Base-by-base conservation (phyloP, 345 rosid species). In the Dipteronia dyeriana region DNA sequence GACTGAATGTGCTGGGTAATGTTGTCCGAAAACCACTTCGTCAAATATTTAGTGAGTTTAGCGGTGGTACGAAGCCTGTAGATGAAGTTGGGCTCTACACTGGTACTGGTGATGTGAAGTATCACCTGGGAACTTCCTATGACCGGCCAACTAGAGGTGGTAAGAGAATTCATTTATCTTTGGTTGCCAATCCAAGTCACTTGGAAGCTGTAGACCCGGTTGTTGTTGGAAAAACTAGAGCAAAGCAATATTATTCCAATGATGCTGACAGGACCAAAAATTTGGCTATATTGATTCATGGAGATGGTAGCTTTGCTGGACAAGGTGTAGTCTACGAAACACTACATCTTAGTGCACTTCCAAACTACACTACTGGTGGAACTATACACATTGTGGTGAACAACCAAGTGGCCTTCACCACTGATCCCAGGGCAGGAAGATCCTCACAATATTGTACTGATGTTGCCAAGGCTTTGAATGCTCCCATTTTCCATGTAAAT, bases 71-170 rank as follows among this genome's bases (percentile, higher is more conserved):
- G 38, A 92, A 63, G 82, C 95, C 97, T 54, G 91, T 89, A 11
- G 97, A 90, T 85, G 97, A 90, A 85, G 88, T 88, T 61, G 97
- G 97, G 60, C 88, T 88, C 38, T 92, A 92, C 82, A 92, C 93
- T 0, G 93, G 97, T 38, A 92, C 97, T 47, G 95, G 97, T 75
- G 97, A 89, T 85, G 97, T 90, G 59, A 92, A 92, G 69, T 92
- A 92, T 80, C 95, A 92, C 84, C 80, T 90, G 85, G 97, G 95
- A 73, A 92, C 95, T 74, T 92, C 97, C 70, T 92, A 91, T 84
- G 97, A 92, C 78, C 89, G 97, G 9, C 97, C 97, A 72, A 92
- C 97, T 34, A 84, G 97, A 81, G 97, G 95, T 79, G 97, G 93
- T 69, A 89, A 89, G 76, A 90, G 91, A 85, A 91, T 92, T 66